Conservation (phyloP, 257 asterid species). For the Echites panduratus region DNA sequence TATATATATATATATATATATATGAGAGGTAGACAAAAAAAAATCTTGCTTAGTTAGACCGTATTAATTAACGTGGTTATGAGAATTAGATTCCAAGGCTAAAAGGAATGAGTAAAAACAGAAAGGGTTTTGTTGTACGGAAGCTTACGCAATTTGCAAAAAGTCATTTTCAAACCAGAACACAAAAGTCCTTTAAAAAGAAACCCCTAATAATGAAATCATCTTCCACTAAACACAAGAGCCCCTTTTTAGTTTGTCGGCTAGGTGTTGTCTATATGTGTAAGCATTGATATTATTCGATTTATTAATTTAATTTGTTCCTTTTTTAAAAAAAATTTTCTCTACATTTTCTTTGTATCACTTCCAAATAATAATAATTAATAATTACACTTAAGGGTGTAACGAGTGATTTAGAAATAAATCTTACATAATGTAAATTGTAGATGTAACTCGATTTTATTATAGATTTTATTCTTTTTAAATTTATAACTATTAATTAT, state of each 20-base stretch:
- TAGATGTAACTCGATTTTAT: too few species aligned
- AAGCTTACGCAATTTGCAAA: constrained; percentile 4
- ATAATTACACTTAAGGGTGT: too few species aligned
- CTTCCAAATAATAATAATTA: too few species aligned
- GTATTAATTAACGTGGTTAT: not conserved
- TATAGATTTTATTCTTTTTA: too few species aligned
- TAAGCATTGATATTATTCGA: too few species aligned
- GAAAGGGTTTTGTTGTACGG: constrained; percentile 9
- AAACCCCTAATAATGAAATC: constrained; percentile 32
- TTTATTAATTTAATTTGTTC: too few species aligned
- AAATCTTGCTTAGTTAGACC: too few species aligned
- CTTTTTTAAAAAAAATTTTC: too few species aligned
- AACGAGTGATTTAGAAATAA: too few species aligned
- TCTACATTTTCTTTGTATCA: too few species aligned
- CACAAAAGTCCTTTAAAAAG: constrained; percentile 20
- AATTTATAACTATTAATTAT: too few species aligned
- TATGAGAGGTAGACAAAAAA: not conserved
- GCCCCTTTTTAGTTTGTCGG: constrained; percentile 48
- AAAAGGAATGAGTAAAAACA: not conserved
- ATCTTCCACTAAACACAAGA: constrained; percentile 38
- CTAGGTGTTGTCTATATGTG: constrained; percentile 37
- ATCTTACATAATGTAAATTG: too few species aligned
- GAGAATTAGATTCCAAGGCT: constrained; percentile 9
- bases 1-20: not conserved
- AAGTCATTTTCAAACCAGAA: constrained; percentile 16